phyloP scores from a whole-genome alignment of 2,329 filamentous ascomycete species.

The Trichophaea hybrida region DNA sequence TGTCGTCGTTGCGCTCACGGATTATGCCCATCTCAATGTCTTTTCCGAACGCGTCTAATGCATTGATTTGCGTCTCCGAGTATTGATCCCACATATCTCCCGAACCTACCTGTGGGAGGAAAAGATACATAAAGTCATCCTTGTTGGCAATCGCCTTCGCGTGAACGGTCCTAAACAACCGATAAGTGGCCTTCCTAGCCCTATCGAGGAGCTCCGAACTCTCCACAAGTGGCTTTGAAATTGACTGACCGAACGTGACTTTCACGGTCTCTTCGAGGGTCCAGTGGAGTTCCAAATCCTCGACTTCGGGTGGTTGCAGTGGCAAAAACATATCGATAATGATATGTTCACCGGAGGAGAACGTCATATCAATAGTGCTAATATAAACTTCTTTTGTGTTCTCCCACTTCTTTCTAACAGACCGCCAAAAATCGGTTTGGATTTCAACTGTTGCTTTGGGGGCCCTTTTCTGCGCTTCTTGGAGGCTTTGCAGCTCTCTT shows the following conservation, averaged over 20 bases:
- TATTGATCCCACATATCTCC: conserved; percentile 8
- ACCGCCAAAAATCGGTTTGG: conserved; percentile 23
- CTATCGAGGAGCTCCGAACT: conserved; percentile 11
- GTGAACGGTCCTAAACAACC: conserved; percentile 8
- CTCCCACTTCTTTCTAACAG: conserved; percentile 11
- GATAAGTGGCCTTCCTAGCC: conserved; percentile 14
- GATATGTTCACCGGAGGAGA: conserved; percentile 6
- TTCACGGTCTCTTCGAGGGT: conserved; percentile 14
- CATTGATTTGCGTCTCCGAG: conserved; percentile 1
- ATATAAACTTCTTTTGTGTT: conserved; percentile 12
- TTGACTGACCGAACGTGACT: conserved; percentile 1
- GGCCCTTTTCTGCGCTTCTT: conserved; percentile 21
- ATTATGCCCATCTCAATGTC: not conserved
- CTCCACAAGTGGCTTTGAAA: not conserved
- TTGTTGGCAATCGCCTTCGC: conserved; percentile 11
- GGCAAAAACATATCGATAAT: conserved; percentile 22
- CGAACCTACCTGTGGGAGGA: conserved; percentile 10
- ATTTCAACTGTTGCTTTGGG: conserved; percentile 18
- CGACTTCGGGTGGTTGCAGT: conserved; percentile 17
- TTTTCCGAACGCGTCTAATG: conserved; percentile 5
- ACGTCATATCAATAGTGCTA: conserved; percentile 12
- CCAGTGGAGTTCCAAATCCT: conserved; percentile 18
- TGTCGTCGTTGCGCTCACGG: not conserved
- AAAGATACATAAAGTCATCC: conserved; percentile 21
- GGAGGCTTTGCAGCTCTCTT: not conserved